These are phyloP conservation scores for Lasiodiplodia sp. DNA, from an alignment of 2,329 filamentous ascomycete genomes.

Conservation along the genomic window DNA sequence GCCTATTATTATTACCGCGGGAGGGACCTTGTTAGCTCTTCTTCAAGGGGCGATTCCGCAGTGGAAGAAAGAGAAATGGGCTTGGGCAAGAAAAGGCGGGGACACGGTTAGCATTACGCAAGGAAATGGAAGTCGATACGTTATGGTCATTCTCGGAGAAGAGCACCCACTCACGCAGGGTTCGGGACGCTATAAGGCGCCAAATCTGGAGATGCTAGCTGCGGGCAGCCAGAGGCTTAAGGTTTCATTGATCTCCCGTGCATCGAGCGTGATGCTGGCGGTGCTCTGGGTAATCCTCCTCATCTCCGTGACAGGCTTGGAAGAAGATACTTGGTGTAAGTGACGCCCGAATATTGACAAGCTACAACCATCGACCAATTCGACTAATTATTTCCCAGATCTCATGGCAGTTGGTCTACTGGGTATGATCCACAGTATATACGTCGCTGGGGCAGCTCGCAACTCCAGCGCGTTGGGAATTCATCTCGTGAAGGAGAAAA, in stretches of 20 bases:
- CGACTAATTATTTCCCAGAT: not conserved
- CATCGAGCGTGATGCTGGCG: not conserved
- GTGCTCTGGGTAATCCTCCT: not conserved
- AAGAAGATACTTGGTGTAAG: conserved; percentile 7
- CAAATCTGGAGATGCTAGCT: not conserved
- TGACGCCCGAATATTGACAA: too few relatives aligned
- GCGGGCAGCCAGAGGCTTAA: not conserved
- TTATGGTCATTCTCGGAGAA: not conserved
- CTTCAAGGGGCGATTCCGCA: conserved; percentile 14
- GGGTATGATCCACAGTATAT: not conserved
- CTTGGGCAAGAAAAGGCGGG: not conserved
- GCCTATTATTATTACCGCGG: not conserved
- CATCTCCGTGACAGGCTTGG: not conserved
- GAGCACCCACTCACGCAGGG: too few relatives aligned
- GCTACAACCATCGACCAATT: not conserved
- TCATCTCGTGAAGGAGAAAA: not conserved
- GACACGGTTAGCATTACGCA: not conserved
- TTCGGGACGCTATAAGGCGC: not conserved
- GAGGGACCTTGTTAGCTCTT: not conserved
- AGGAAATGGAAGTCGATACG: not conserved
- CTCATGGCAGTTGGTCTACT: not conserved
- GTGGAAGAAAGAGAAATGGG: conserved; percentile 19
- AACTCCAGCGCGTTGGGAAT: not conserved
- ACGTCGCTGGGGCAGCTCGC: not conserved
- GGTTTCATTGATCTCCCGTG: not conserved